phyloP scores from a whole-genome alignment of 1,139 yeast genomes.

The Lodderomyces orthopsilosis region DNA sequence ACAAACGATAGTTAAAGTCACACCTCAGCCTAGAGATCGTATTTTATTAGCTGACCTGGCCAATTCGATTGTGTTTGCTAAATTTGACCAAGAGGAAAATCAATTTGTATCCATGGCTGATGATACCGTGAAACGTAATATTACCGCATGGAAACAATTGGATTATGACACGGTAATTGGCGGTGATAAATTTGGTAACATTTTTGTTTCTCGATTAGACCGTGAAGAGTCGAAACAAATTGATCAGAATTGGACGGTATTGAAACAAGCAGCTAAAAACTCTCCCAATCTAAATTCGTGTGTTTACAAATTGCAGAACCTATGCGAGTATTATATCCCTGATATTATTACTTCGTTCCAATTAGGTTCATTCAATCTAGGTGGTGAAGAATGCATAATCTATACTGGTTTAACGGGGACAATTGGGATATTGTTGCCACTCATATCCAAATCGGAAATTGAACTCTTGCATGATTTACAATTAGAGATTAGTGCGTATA shows the following conservation, averaged over 20 bases:
- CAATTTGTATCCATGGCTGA: slow-evolving; percentile 63
- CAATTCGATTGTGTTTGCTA: slow-evolving; percentile 59
- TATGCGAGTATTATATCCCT: slow-evolving; percentile 63
- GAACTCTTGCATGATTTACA: slow-evolving; percentile 59
- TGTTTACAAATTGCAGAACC: slow-evolving; percentile 48
- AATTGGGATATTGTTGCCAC: slow-evolving; percentile 69
- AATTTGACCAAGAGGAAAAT: slow-evolving; percentile 51
- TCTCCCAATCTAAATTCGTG: slow-evolving; percentile 53
- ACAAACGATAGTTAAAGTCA: slow-evolving; percentile 48
- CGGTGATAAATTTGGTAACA: slow-evolving; percentile 89
- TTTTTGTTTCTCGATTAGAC: slow-evolving; percentile 65
- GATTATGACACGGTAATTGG: slow-evolving; percentile 77
- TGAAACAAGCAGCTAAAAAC: slow-evolving; percentile 37
- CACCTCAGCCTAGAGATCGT: slow-evolving; percentile 50
- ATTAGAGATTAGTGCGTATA: slow-evolving; percentile 37
- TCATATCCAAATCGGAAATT: slow-evolving; percentile 61
- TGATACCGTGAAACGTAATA: slow-evolving; percentile 66
- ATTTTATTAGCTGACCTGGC: slow-evolving; percentile 4
- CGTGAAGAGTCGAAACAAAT: slow-evolving; percentile 40
- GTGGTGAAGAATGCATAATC: slow-evolving; percentile 59
- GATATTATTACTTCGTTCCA: slow-evolving; percentile 69
- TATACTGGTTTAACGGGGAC: slow-evolving; percentile 83
- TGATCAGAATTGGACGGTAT: slow-evolving; percentile 51
- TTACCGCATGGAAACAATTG: slow-evolving; percentile 55
- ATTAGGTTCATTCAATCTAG: slow-evolving; percentile 30